Base-by-base conservation (phyloP, 2,329 filamentous ascomycete genomes). In the Fusarium continuum region DNA sequence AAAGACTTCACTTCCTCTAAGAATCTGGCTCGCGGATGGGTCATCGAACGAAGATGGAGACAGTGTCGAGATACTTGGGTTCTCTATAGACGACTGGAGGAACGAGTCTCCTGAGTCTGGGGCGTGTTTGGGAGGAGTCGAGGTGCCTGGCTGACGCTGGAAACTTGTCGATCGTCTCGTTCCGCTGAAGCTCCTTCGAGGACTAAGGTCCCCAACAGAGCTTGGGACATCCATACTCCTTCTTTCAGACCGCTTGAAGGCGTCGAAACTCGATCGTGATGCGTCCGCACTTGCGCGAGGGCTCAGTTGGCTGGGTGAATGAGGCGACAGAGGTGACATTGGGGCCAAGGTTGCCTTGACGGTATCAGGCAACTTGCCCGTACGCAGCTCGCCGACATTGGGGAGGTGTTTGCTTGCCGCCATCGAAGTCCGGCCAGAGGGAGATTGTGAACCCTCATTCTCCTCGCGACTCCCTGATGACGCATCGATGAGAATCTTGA, bases 21-120 rank as follows among this genome's bases (percentile, higher is more conserved):
- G 79, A 31, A 98, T 97, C 75, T 97, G 93, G 73, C 94, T 98
- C 4, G 91, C 94, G 4, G 93, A 96, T 41, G 90, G 88, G 55
- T 93, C 91, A 35, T 93, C 90, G 49, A 85, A 86, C 1, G 87
- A 88, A 4, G 90, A 91, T 5, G 88, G 82, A 2, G 89, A 82
- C 26, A 89, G 79, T 4, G 88, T 91, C 2, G 91, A 93, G 52
- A 90, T 76, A 70, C 88, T 92, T 1, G 88, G 89, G 38, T 90
- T 91, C 47, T 91, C 91, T 84, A 70, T 89, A 83, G 59, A 78
- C 1, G 89, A 92, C 68, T 90, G 89, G 6, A 88, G 84, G 59
- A 89, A 91, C 3, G 92, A 96, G 59, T 92, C 91, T 1, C 87
- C 62, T 83, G 82, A 29, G 79, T 79, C 59, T 6, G 55, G 48